Evolutionary conservation across 208 protist genomes (phyloP).

Genomic region (Trypanosoma rangeli): DNA sequence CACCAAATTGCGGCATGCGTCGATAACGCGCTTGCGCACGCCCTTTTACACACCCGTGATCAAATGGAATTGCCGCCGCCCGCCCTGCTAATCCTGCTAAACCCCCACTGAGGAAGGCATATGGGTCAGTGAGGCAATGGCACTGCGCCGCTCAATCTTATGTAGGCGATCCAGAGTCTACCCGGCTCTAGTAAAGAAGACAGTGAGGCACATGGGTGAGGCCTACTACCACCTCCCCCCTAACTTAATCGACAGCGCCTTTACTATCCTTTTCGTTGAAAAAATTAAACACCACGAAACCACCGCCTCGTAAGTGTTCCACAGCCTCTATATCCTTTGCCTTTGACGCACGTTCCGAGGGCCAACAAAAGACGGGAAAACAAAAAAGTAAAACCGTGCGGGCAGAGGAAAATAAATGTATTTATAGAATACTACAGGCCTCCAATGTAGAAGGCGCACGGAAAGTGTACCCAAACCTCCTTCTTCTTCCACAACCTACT

Average conservation of each 20-base stretch:
- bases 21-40: slow-evolving; percentile 58
- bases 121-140: slow-evolving; percentile 67
- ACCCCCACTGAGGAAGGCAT: slow-evolving; percentile 77
- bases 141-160: slow-evolving; percentile 67
- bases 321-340: too few species aligned
- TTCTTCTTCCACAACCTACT: neutral
- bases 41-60: slow-evolving; percentile 80
- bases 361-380: neutral
- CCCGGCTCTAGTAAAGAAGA: slow-evolving; percentile 25
- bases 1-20: slow-evolving; percentile 76
- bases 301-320: too few species aligned
- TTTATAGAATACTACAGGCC: neutral
- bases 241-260: too few species aligned
- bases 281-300: too few species aligned
- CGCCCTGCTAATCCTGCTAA: slow-evolving; percentile 70
- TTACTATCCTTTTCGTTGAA: too few species aligned
- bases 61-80: slow-evolving; percentile 54
- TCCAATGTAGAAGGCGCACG: neutral
- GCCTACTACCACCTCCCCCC: neutral
- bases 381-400: slow-evolving; percentile 9
- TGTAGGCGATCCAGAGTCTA: slow-evolving; percentile 40
- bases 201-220: slow-evolving; percentile 17
- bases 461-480: neutral
- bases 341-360: too few species aligned
- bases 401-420: neutral